phyloP scores from a whole-genome alignment of 768 basidiomycete species.

The Agaricus sinodeliciosus region DNA sequence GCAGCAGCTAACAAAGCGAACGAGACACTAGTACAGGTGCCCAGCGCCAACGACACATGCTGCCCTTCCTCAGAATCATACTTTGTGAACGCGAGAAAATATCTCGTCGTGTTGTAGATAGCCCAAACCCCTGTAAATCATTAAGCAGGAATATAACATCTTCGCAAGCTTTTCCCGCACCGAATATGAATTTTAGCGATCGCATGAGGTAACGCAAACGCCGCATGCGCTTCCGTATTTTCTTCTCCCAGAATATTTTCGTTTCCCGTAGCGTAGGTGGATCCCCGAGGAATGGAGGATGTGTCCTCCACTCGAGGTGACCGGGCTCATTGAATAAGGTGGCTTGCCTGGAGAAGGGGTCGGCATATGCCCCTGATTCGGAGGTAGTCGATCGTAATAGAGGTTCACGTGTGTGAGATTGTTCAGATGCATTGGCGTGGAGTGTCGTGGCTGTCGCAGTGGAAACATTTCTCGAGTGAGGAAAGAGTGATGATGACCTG shows the following conservation, averaged over 20 bases:
- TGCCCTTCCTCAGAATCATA: constrained; percentile 36
- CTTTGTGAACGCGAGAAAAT: constrained; percentile 50
- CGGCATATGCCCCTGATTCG: constrained; percentile 24
- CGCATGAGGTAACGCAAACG: constrained; percentile 23
- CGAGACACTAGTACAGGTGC: constrained; percentile 36
- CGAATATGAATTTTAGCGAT: constrained; percentile 28
- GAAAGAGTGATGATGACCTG: constrained; percentile 16
- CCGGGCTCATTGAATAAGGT: constrained; percentile 18
- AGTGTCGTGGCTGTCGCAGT: constrained; percentile 32
- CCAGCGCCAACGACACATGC: constrained; percentile 39
- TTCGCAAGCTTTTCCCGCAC: constrained; percentile 22
- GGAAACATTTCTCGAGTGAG: constrained; percentile 38
- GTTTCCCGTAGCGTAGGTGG: constrained; percentile 21
- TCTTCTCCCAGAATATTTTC: constrained; percentile 19
- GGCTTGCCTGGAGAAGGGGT: constrained; percentile 27
- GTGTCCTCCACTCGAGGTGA: constrained; percentile 20
- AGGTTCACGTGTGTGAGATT: constrained; percentile 38
- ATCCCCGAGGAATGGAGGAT: constrained; percentile 23
- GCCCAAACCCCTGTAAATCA: constrained; percentile 47
- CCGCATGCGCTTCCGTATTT: constrained; percentile 20
- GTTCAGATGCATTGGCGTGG: constrained; percentile 28
- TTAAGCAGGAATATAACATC: constrained; percentile 1
- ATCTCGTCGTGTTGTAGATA: constrained; percentile 55
- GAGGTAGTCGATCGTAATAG: constrained; percentile 27
- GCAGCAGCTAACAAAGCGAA: constrained; percentile 32